Evolutionary conservation across 495 filamentous ascomycete species (phyloP), one percentile per base, ranked within the genome.

Genomic region (Aspergillus haitiensis): DNA sequence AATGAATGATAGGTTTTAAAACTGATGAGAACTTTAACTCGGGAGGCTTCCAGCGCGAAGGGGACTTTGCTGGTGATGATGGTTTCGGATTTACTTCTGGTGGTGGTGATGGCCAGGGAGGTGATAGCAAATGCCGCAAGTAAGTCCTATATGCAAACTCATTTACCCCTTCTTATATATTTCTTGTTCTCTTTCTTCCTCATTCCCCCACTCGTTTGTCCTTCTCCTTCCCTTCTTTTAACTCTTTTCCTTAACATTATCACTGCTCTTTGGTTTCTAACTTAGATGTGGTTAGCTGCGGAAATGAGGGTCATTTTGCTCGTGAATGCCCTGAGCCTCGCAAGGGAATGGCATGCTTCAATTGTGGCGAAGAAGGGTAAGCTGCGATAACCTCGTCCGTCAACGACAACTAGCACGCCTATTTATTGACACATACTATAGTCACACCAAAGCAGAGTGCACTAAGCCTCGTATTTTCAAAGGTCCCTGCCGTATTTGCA

Each of bases 361-460:
- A 91, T 68, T 96, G 91, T 61, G 89, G 87, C 37, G 72, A 91
- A 66, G 72, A 79, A 58, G 89, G 88, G 88, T 88, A 78, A 74
- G 76, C 11, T 10, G 27, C n/a, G 32, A 47, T 9, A 27, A 1
- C n/a, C n/a, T 3, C 1, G 4, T 33, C 16, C 15, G 12, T 9
- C 11, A 33, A 47, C 37, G 12, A 11, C n/a, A 1, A 33, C 8
- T 18, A 8, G 9, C n/a, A 12, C 10, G 59, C 52, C 35, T 15
- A 36, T 7, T 71, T 62, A 66, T 64, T 47, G 11, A 46, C 44
- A 55, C 11, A 3, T 36, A 27, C 44, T 5, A 10, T 54, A 84
- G 82, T 3, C 89, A 93, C 64, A 73, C 72, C 62, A 87, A 90
- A 73, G 73, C 78, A 3, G 84, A 90, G 1, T 93, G 89, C 63